Evolutionary conservation across 345 rosid species (phyloP).

Genomic region (Salix suchowensis): DNA sequence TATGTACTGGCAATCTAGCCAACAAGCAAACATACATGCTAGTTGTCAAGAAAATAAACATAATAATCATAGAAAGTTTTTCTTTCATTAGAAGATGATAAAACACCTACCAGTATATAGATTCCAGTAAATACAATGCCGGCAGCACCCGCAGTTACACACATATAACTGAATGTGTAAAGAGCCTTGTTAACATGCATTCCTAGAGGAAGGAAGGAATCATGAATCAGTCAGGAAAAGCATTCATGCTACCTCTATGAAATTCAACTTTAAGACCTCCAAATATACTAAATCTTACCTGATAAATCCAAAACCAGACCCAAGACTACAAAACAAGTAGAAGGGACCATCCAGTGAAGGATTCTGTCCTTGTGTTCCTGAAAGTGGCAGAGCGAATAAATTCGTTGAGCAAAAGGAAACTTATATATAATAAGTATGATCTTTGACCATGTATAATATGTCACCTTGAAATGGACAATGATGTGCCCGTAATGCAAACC

Average conservation of each 20-base stretch:
- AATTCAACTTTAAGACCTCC: neutral
- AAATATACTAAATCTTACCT: constrained; percentile 34
- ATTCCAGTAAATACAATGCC: constrained; percentile 65
- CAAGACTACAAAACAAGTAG: constrained; percentile 43
- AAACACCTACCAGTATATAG: constrained; percentile 54
- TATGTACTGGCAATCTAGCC: neutral
- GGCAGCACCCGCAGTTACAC: constrained; percentile 67
- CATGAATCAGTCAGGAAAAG: neutral
- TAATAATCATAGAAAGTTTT: neutral
- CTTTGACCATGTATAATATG: neutral
- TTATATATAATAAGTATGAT: neutral
- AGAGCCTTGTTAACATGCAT: constrained; percentile 85
- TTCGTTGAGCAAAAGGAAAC: neutral
- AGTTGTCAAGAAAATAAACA: neutral
- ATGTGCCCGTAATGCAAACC: constrained; percentile 86
- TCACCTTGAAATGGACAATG: constrained; percentile 76
- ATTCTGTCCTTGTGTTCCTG: constrained; percentile 65
- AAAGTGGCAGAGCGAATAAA: constrained; percentile 3
- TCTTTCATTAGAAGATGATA: neutral
- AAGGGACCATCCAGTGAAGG: constrained; percentile 49
- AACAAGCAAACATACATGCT: neutral
- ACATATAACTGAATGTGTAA: constrained; percentile 71
- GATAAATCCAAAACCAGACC: constrained; percentile 53
- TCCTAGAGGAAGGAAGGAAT: constrained; percentile 37
- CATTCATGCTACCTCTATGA: neutral